Evolutionary conservation across 768 basidiomycete species (phyloP), one percentile per base, ranked within the genome.

Genomic region (Wakefieldia striispora): DNA sequence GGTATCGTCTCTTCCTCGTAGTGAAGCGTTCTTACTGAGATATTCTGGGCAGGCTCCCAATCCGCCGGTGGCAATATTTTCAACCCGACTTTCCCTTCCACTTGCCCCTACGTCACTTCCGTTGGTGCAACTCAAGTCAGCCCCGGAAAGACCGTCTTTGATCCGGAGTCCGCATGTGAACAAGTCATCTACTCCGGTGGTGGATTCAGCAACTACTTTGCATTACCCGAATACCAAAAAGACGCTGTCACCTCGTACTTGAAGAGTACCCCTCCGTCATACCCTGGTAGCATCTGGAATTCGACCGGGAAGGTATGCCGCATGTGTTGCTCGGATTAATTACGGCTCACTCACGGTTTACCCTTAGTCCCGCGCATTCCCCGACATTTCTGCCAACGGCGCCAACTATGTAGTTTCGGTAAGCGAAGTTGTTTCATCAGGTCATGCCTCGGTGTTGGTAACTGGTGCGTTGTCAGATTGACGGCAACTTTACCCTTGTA

Each of bases 51-150:
- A 66, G 65, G 57, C 8, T 16, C 43, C n/a, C 57, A 73, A 68
- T 73, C 76, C 3, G 69, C 72, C 36, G 65, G 74, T 46, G 82
- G 81, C 34, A 77, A 62, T 3, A 72, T 75, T 14, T 86, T 86
- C 73, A 79, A 80, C 49, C 83, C 84, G 8, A 44, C 42, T 11
- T 78, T 78, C 60, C 78, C 78, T 6, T 53, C 61, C 20, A 60
- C 65, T 24, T 86, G 83, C 57, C 85, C 84, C 3, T 88, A 72
- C 47, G 77, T 88, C n/a, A 87, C 86, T 14, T 38, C 81, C 2
- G 78, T 90, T 4, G 88, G 83, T 4, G 88, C 86, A 0, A 81
- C 79, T 4, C 78, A 80, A 47, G 50, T 80, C 43, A 73, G 71
- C 29, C 69, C 70, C 1, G 70, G 70, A n/a, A 69, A 73, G 10